Conservation (phyloP, 352 stramenopile genomes). For the Globisporangium polare region DNA sequence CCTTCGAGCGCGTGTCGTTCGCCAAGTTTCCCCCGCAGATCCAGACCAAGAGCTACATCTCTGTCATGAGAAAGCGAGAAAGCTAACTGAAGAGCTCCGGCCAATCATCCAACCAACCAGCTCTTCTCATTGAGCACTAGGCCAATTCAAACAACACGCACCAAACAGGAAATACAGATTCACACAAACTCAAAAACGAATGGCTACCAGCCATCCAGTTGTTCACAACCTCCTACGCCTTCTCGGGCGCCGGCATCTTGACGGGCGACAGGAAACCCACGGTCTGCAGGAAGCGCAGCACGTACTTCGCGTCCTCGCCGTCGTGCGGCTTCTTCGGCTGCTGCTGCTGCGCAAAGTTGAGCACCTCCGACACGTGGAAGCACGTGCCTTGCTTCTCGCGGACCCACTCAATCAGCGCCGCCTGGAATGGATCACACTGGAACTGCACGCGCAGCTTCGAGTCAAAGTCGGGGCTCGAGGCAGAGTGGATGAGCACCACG, state of each 20-base stretch:
- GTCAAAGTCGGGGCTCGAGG: conserved; percentile 20
- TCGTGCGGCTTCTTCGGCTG: conserved; percentile 2
- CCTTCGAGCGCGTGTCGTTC: conserved; percentile 40
- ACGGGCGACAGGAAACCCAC: conserved; percentile 41
- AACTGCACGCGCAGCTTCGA: conserved; percentile 48
- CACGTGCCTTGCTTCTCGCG: conserved; percentile 16
- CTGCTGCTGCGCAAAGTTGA: conserved; percentile 4
- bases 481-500: conserved; percentile 25
- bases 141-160: not conserved
- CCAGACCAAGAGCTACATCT: conserved; percentile 46
- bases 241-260: conserved; percentile 18
- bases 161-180: not conserved
- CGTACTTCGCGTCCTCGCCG: conserved; percentile 28
- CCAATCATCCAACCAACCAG: not conserved
- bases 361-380: conserved; percentile 5
- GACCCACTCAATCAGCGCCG: conserved; percentile 52
- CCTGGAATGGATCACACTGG: conserved; percentile 40
- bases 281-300: conserved; percentile 51
- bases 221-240: not conserved
- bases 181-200: not conserved
- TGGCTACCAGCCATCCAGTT: not conserved
- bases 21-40: conserved; percentile 34
- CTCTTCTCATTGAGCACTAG: not conserved
- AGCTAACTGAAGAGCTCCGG: conserved; percentile 1
- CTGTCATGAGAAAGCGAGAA: conserved; percentile 47